Conservation (phyloP, 2,329 filamentous ascomycete species). For the Onygenales sp. region DNA sequence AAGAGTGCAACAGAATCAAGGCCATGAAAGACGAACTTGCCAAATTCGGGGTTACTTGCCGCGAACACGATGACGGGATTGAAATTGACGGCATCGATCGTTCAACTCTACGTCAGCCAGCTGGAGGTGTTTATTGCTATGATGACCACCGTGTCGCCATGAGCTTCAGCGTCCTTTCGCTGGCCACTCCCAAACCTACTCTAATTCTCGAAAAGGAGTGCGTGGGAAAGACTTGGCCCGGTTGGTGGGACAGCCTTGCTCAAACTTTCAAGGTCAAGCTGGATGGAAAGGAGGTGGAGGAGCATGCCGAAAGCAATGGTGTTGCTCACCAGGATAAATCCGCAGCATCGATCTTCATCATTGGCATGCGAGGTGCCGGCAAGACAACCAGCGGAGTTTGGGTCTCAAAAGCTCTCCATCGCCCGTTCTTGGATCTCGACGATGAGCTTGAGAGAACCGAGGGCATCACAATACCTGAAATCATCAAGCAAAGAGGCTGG, state of each 20-base stretch:
- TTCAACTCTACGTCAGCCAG: conserved; percentile 44
- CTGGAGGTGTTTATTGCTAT: conserved; percentile 75
- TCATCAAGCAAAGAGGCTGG: conserved; percentile 74
- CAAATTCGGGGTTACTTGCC: conserved; percentile 82
- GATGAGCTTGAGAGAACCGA: conserved; percentile 68
- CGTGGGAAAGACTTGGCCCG: conserved; percentile 95
- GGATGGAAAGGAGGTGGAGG: conserved; percentile 58
- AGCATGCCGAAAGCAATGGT: conserved; percentile 26
- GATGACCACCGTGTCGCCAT: conserved; percentile 97
- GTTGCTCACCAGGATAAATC: conserved; percentile 30
- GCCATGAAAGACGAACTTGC: conserved; percentile 92
- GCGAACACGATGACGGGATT: conserved; percentile 91
- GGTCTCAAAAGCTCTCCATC: conserved; percentile 65
- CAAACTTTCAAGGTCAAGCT: conserved; percentile 67
- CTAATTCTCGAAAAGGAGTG: conserved; percentile 85
- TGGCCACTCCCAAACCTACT: conserved; percentile 60
- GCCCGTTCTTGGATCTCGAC: conserved; percentile 79
- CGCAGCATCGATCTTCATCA: conserved; percentile 72
- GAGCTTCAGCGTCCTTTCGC: conserved; percentile 87
- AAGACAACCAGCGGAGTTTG: conserved; percentile 90
- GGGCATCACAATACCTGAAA: conserved; percentile 71
- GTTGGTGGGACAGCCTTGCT: conserved; percentile 89
- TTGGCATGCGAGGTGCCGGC: conserved; percentile 94
- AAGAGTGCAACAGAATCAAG: conserved; percentile 92
- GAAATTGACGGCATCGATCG: conserved; percentile 50